Evolutionary conservation across 2,329 filamentous ascomycete genomes (phyloP).

Genomic region (Apiospora kogelbergensis): DNA sequence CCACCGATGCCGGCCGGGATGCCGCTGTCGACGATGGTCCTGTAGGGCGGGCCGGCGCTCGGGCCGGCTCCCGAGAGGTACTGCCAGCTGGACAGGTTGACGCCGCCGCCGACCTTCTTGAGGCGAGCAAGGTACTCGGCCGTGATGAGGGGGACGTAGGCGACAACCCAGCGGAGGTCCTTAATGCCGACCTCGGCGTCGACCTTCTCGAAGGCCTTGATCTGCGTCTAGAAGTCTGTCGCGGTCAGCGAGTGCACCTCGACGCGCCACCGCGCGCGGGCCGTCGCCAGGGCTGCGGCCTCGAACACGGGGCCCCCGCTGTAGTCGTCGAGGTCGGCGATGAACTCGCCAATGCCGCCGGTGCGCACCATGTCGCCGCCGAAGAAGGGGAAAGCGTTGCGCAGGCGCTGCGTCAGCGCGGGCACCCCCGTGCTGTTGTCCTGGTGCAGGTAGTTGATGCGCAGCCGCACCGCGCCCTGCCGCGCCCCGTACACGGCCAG

Average conservation of each 20-base stretch:
- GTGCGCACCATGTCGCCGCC: constrained; percentile 28
- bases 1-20: constrained; percentile 27
- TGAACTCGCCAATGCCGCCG: constrained; percentile 29
- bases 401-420: constrained; percentile 22
- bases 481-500: constrained; percentile 23
- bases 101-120: constrained; percentile 26
- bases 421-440: constrained; percentile 19
- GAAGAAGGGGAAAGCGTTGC: constrained; percentile 28
- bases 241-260: constrained; percentile 28
- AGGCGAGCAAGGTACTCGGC: constrained; percentile 24
- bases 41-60: constrained; percentile 29
- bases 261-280: constrained; percentile 26
- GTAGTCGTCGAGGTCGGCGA: constrained; percentile 21
- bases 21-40: constrained; percentile 27
- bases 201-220: constrained; percentile 24
- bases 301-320: constrained; percentile 26
- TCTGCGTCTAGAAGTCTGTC: constrained; percentile 24
- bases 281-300: constrained; percentile 22
- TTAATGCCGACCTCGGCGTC: constrained; percentile 19
- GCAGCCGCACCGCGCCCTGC: constrained; percentile 21
- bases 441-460: constrained; percentile 29
- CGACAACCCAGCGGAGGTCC: constrained; percentile 27
- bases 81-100: constrained; percentile 28
- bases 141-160: constrained; percentile 29
- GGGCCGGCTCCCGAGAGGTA: constrained; percentile 25